Percentiles rank a stretch among this genome's conserved stretches.
Conservation (phyloP, 352 stramenopile genomes). For the Peronosclerospora sorghi region DNA sequence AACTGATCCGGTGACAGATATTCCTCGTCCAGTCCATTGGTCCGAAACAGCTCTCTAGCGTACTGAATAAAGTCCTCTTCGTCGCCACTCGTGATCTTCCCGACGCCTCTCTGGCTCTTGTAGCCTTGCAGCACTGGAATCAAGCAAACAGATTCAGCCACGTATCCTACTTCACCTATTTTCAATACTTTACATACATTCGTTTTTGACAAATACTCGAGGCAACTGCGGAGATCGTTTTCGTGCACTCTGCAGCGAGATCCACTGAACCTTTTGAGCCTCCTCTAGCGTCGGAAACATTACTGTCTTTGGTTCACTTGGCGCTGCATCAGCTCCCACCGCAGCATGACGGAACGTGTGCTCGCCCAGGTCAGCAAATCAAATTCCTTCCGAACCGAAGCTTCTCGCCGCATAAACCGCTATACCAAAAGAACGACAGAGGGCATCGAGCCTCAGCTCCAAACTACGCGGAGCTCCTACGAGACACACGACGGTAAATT, state of each 20-base stretch:
- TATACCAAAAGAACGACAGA: slow-evolving; percentile 43
- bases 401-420: slow-evolving; percentile 47
- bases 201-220: slow-evolving; percentile 67
- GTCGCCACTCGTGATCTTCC: slow-evolving; percentile 8
- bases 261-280: slow-evolving; percentile 44
- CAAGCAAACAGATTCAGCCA: slow-evolving; percentile 15
- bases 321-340: slow-evolving; percentile 12
- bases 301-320: slow-evolving; percentile 28
- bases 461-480: slow-evolving; percentile 29
- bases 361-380: slow-evolving; percentile 67
- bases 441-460: slow-evolving; percentile 46
- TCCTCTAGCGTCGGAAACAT: slow-evolving; percentile 47
- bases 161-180: neutral
- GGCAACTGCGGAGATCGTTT: slow-evolving; percentile 64
- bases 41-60: slow-evolving; percentile 31
- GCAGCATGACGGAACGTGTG: slow-evolving; percentile 55
- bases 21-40: slow-evolving; percentile 46
- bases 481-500: slow-evolving; percentile 83
- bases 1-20: slow-evolving; percentile 51
- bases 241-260: slow-evolving; percentile 45
- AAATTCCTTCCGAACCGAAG: slow-evolving; percentile 69
- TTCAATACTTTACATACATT: slow-evolving; percentile 29
- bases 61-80: slow-evolving; percentile 47
- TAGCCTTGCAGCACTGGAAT: slow-evolving; percentile 55
- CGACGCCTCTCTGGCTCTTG: slow-evolving; percentile 15